These are phyloP conservation scores for Xylariaceae sp. DNA, from an alignment of 2,329 filamentous ascomycete species.

Conservation along the genomic window DNA sequence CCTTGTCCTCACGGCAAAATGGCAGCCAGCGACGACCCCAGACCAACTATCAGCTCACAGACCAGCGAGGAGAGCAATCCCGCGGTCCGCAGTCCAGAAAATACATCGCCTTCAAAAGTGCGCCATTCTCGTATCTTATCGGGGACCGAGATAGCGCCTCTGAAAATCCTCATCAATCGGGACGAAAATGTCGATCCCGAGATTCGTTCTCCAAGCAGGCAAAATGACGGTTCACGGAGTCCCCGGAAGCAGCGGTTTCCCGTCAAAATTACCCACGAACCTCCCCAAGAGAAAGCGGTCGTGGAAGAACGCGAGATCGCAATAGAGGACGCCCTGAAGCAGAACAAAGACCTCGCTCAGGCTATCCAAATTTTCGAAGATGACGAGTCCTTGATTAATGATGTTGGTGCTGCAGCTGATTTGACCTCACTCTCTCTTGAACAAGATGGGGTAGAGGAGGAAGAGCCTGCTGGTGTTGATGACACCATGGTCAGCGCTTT, in stretches of 20 bases:
- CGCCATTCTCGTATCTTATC: conserved; percentile 54
- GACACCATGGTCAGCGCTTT: conserved; percentile 77
- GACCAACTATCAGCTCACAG: conserved; percentile 13
- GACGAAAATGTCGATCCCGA: conserved; percentile 21
- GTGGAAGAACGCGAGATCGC: conserved; percentile 33
- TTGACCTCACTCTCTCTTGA: not conserved
- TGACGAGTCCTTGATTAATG: conserved; percentile 26
- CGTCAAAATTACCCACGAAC: conserved; percentile 41
- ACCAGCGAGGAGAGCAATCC: conserved; percentile 8
- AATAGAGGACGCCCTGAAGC: conserved; percentile 49
- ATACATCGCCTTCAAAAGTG: conserved; percentile 42
- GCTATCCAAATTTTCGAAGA: conserved; percentile 63
- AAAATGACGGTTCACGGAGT: conserved; percentile 19
- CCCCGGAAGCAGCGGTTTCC: conserved; percentile 55
- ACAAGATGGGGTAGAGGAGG: conserved; percentile 13
- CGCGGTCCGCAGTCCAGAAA: conserved; percentile 36
- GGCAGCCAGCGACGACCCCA: conserved; percentile 3
- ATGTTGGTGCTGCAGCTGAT: conserved; percentile 28
- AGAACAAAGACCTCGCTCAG: conserved; percentile 52
- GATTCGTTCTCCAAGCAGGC: conserved; percentile 20
- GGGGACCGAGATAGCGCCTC: conserved; percentile 52
- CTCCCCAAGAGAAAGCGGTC: conserved; percentile 8
- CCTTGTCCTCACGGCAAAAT: too few species aligned
- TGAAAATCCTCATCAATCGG: conserved; percentile 45
- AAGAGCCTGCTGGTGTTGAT: conserved; percentile 52